Percentiles rank a stretch among this genome's conserved stretches.
phyloP scores from a whole-genome alignment of 1,284 basidiomycete species.

The Porphyrellus sp. region DNA sequence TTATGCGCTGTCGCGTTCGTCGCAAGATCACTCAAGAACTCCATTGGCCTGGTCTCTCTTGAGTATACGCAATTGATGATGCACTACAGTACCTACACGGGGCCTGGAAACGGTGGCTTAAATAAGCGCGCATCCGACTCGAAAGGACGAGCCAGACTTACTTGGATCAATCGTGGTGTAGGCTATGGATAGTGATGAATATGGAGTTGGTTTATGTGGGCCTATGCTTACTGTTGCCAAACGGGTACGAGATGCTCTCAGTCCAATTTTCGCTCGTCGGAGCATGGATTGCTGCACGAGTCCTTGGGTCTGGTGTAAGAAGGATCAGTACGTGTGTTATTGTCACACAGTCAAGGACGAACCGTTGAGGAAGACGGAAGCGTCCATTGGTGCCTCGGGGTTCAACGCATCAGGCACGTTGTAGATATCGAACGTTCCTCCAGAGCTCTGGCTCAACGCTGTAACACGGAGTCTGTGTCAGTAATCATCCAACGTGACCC shows the following conservation, averaged over 20 bases:
- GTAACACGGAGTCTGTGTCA: conserved; percentile 1
- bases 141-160: conserved; percentile 30
- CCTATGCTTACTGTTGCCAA: conserved; percentile 39
- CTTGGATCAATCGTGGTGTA: conserved; percentile 40
- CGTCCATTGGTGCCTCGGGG: conserved; percentile 46
- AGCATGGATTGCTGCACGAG: conserved; percentile 62
- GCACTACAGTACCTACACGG: conserved; percentile 40
- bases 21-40: conserved; percentile 61
- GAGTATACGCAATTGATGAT: conserved; percentile 3
- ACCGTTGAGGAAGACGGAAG: conserved; percentile 62
- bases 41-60: conserved; percentile 49
- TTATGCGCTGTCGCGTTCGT: conserved; percentile 52
- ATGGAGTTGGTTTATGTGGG: conserved; percentile 2
- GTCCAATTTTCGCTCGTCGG: conserved; percentile 56
- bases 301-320: conserved; percentile 44
- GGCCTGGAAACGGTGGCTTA: conserved; percentile 34
- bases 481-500: not conserved
- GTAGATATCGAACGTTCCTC: conserved; percentile 48
- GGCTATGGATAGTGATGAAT: conserved; percentile 11
- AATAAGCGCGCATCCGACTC: not conserved
- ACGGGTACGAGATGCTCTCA: conserved; percentile 46
- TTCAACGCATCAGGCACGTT: conserved; percentile 53
- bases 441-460: conserved; percentile 35
- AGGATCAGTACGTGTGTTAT: not conserved
- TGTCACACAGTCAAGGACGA: conserved; percentile 8